Evolutionary conservation across 1,284 basidiomycete species (phyloP), one percentile per base, ranked within the genome.

Genomic region (Pterula multifida): DNA sequence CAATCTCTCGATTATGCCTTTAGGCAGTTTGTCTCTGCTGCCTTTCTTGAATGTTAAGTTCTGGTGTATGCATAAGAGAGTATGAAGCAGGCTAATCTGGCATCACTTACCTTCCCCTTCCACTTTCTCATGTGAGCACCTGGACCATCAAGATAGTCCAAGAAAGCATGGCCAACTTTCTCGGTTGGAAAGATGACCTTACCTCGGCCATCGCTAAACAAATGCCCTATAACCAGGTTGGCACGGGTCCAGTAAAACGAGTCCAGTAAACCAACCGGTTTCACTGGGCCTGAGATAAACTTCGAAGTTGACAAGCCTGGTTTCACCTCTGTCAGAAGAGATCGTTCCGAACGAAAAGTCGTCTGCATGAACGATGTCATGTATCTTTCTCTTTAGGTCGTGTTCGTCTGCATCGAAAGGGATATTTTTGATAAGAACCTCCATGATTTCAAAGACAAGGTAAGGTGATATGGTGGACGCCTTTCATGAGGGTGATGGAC

Each of bases 341-440:
- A 50, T 48, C 32, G 47, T 71, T 64, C 22, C 61, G 11, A 69
- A 65, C 47, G 63, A 66, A 55, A 79, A 79, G 19, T 70, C 69
- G 45, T 70, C 66, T 17, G 71, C 68, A 55, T 85, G 81, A 1
- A 86, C 63, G 46, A 78, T 65, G 12, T 57, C 50, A 2, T 79
- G 76, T 47, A 86, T 68, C 3, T 61, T 66, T 23, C 73, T 70
- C 36, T 72, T 81, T 26, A 85, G 66, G 36, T 75, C 72, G 70
- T 73, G 84, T 48, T 71, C 58, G 53, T 72, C 73, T 11, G 70
- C 72, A 17, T 68, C 64, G 51, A 60, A 64, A 25, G 75, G 70
- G 19, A 85, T 57, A 53, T 68, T 65, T 21, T 56, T 61, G 46
- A 85, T 68, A 17, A 60, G 59, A 39, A 85, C 65, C 50, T 82